These are phyloP conservation scores for Cenchrus fungigraminus DNA, from an alignment of 176 grass and related monocot species.

Conservation along the genomic window DNA sequence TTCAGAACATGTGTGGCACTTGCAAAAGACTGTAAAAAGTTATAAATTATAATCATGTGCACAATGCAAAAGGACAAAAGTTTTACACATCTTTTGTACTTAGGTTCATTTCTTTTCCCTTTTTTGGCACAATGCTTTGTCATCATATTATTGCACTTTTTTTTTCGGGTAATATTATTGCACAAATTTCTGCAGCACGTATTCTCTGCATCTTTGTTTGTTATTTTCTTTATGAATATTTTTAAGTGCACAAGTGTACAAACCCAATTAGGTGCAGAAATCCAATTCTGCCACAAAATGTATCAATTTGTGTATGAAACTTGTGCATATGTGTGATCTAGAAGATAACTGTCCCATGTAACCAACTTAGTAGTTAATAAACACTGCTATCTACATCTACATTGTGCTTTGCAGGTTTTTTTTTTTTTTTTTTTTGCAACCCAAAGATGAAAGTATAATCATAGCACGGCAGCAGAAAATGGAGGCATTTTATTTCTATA, in stretches of 20 bases:
- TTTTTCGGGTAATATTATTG: neutral
- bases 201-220: neutral
- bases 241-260: neutral
- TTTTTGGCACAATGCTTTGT: neutral
- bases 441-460: neutral
- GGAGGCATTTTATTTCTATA: neutral
- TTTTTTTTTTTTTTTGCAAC: neutral
- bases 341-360: neutral
- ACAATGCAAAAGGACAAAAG: too few relatives aligned
- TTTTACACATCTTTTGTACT: neutral
- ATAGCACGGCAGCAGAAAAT: conserved; percentile 18
- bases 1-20: neutral
- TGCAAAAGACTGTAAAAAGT: neutral
- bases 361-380: conserved; percentile 14
- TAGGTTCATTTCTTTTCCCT: neutral
- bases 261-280: conserved; percentile 20
- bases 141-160: neutral
- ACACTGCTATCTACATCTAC: neutral
- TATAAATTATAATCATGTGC: neutral
- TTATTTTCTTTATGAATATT: neutral
- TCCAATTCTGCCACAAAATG: neutral
- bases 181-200: neutral
- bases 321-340: neutral
- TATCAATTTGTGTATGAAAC: neutral
- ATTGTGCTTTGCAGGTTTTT: neutral